Conservation (phyloP, 2,329 filamentous ascomycete species). For the Lecanicillium sp. region DNA sequence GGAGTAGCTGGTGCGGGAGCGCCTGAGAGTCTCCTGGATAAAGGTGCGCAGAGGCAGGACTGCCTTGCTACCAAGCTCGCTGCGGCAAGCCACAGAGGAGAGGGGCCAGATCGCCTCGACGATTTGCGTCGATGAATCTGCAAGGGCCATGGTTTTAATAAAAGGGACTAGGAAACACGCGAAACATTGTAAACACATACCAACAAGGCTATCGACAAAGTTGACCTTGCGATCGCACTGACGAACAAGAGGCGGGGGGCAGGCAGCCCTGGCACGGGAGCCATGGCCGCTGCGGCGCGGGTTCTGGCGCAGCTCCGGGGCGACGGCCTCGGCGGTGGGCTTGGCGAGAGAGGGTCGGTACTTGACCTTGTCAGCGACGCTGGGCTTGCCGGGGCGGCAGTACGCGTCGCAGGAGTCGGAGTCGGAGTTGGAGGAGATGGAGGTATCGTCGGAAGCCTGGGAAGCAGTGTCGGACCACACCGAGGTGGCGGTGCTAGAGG, state of each 20-base stretch:
- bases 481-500: constrained; percentile 69
- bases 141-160: constrained; percentile 21
- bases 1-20: constrained; percentile 94
- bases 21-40: constrained; percentile 92
- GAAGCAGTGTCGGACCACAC: constrained; percentile 69
- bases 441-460: constrained; percentile 63
- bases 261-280: constrained; percentile 46
- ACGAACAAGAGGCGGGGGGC: constrained; percentile 70
- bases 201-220: constrained; percentile 95
- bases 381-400: constrained; percentile 23
- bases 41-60: constrained; percentile 89
- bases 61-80: constrained; percentile 63
- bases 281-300: constrained; percentile 50
- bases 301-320: constrained; percentile 57
- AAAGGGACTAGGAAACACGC: constrained; percentile 6
- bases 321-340: constrained; percentile 36
- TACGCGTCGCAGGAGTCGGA: constrained; percentile 39
- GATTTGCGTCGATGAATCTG: constrained; percentile 96
- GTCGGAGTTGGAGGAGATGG: constrained; percentile 54
- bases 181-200: constrained; percentile 55
- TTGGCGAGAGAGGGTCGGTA: constrained; percentile 17
- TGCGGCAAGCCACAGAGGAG: constrained; percentile 71
- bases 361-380: constrained; percentile 15
- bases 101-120: constrained; percentile 96
- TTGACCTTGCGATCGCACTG: constrained; percentile 89